Evolutionary conservation across 345 rosid species (phyloP).

Genomic region (Sapria himalayana): DNA sequence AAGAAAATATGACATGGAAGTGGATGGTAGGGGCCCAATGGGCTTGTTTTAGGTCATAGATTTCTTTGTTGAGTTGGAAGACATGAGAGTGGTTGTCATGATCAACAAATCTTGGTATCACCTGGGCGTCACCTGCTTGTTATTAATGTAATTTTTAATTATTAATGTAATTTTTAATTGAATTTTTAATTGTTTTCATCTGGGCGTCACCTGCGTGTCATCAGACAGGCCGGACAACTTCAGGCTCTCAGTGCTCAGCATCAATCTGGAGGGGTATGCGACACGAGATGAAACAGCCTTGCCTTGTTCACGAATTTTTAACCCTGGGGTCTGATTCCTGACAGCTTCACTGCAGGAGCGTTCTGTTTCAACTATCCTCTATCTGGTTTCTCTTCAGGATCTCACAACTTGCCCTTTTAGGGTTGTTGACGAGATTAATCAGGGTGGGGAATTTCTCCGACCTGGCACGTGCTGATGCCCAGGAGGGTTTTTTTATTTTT

Average conservation of each 20-base stretch:
- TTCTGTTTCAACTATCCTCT: constrained; percentile 84
- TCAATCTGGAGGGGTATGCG: constrained; percentile 92
- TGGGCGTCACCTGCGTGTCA: constrained; percentile 5
- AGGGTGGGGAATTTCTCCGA: constrained; percentile 37
- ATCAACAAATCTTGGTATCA: too few relatives aligned
- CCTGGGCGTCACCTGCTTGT: too few relatives aligned
- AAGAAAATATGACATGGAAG: too few relatives aligned
- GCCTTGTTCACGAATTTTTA: too few relatives aligned
- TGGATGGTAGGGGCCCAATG: too few relatives aligned
- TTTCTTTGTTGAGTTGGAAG: too few relatives aligned
- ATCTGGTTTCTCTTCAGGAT: constrained; percentile 95
- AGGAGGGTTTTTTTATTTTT: too few relatives aligned
- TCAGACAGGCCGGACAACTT: constrained; percentile 65
- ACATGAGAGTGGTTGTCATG: too few relatives aligned
- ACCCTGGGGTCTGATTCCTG: too few relatives aligned
- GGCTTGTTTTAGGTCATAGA: too few relatives aligned
- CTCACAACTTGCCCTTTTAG: constrained; percentile 89
- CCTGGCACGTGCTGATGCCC: too few relatives aligned
- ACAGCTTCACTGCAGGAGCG: constrained; percentile 64
- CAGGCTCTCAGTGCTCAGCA: constrained; percentile 89
- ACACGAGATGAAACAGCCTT: too few relatives aligned
- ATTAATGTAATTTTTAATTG: background rate
- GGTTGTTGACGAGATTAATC: constrained; percentile 95
- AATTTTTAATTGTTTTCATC: constrained; percentile 1
- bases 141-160: background rate